phyloP scores from a whole-genome alignment of 225 moss, liverwort and hornwort genomes.

The Pseudoscleropodium purum region DNA sequence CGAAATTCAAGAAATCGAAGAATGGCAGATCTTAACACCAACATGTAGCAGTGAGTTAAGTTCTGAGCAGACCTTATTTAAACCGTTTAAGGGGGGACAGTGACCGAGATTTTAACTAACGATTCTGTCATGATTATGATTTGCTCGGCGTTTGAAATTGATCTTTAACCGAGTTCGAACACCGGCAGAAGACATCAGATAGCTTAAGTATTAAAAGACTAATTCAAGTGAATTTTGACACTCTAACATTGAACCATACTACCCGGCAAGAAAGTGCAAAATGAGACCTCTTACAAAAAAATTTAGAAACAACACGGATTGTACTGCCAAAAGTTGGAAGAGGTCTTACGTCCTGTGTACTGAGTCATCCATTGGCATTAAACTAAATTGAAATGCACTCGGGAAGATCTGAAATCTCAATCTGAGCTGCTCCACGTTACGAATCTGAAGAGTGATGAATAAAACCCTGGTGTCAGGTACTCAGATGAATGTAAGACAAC shows the following conservation, averaged over 20 bases:
- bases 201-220: not conserved
- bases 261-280: not conserved
- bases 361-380: constrained; percentile 74
- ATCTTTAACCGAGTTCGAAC: not conserved
- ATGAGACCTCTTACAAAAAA: not conserved
- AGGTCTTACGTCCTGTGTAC: constrained; percentile 32
- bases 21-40: not conserved
- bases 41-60: not conserved
- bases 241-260: not conserved
- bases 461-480: not conserved
- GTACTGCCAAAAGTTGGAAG: not conserved
- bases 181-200: not conserved
- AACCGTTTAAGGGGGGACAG: not conserved
- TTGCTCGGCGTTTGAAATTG: not conserved
- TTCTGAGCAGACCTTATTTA: not conserved
- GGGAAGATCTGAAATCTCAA: constrained; percentile 84
- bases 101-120: not conserved
- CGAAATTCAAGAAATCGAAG: not conserved
- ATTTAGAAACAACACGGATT: not conserved
- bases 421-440: constrained; percentile 65
- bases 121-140: not conserved
- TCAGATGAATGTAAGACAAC: not conserved
- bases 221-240: not conserved
- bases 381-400: constrained; percentile 70
- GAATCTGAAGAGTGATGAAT: constrained; percentile 45